Evolutionary conservation across 441 rosid species (phyloP), one percentile per base, ranked within the genome.

Genomic region (Adansonia madagascariensis): DNA sequence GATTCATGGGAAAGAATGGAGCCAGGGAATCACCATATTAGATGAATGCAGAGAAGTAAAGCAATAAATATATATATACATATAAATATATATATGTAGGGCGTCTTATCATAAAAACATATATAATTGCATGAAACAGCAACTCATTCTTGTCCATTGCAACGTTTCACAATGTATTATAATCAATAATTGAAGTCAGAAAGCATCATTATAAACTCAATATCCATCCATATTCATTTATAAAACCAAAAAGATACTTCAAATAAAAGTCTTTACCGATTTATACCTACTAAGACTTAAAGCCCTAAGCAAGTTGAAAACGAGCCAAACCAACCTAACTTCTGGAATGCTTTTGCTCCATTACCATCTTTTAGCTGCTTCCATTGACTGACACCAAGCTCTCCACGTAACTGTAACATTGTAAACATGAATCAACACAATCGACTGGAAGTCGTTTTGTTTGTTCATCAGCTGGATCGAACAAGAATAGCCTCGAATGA

Each of bases 301-400:
- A 10, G 44, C 74, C 74, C 74, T 24, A 62, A 9, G 57, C 64
- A 67, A 10, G 49, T 22, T 35, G 49, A 62, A 49, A 49, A n/a
- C n/a, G n/a, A n/a, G n/a, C n/a, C 24, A 8, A 27, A 22, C 44
- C 68, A 35, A 73, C 47, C 80, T 61, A 61, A 52, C 24, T 17
- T 72, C 46, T 2, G 62, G 14, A 4, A 20, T 65, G 27, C 55
- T 52, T 65, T 17, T 55, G 72, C 70, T 27, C 74, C 55, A 20
- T n/a, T 18, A 76, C 18, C 62, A 52, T 43, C 46, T 70, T 57
- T 70, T 57, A 77, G 56, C 59, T 2, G 41, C 59, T 73, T 71
- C 79, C 47, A 78, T 20, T 9, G 20, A 81, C 83, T 6, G 83
- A 77, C 68, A 80, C 74, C 78, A 85, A 71, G 66, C 88, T 85